Conservation (phyloP, 78 protist species). For the Dictyostelium intermedium region DNA sequence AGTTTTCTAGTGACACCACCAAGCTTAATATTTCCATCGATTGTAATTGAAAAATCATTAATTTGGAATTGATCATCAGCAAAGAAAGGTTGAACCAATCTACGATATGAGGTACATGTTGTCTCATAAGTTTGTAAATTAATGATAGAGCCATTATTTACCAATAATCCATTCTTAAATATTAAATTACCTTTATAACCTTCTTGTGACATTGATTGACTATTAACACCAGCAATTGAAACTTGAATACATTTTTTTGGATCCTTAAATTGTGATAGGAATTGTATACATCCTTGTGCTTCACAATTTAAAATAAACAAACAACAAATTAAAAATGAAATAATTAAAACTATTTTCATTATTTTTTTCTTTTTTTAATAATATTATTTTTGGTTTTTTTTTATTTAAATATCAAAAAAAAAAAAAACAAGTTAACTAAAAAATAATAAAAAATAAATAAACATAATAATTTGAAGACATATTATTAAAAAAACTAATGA, state of each 20-base stretch:
- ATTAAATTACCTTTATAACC: conserved; percentile 3
- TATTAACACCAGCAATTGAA: conserved; percentile 19
- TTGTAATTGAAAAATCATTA: neutral
- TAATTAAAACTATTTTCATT: neutral
- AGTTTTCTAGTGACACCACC: neutral
- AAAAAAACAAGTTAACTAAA: neutral
- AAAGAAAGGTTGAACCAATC: neutral
- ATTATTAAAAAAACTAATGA: neutral
- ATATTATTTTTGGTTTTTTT: neutral
- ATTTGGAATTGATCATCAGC: neutral
- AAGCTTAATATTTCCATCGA: neutral
- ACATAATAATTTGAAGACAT: neutral
- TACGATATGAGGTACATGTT: neutral
- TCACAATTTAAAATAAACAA: neutral
- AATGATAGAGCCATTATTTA: neutral
- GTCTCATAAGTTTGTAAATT: conserved; percentile 31
- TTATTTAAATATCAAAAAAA: neutral
- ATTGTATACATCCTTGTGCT: neutral
- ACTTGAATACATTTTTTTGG: neutral
- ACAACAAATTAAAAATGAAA: neutral
- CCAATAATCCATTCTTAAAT: neutral
- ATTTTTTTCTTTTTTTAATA: neutral
- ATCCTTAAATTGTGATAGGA: neutral
- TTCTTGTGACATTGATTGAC: neutral
- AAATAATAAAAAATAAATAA: too few species aligned